Percentiles rank a stretch among this genome's conserved stretches.
These are phyloP conservation scores for Dentipellis sp. DNA, from an alignment of 768 basidiomycete species.

Conservation along the genomic window DNA sequence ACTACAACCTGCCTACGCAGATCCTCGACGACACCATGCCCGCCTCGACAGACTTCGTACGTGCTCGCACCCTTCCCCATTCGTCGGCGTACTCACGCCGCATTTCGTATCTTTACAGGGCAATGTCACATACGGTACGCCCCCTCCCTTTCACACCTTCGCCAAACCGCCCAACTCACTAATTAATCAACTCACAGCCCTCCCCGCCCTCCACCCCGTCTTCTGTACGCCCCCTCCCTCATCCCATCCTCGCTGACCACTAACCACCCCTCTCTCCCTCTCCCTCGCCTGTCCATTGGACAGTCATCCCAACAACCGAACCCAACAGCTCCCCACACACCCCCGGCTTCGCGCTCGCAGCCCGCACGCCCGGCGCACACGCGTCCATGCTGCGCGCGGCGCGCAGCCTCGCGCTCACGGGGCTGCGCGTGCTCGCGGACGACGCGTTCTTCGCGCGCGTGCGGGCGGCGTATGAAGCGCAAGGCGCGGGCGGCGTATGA, in stretches of 20 bases:
- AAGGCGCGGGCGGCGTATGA: not conserved
- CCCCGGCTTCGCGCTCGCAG: slow-evolving; percentile 8
- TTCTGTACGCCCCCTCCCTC: slow-evolving; percentile 3
- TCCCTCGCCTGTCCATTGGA: not conserved
- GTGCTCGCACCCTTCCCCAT: not conserved
- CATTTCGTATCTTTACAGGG: slow-evolving; percentile 1
- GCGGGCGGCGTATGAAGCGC: not conserved
- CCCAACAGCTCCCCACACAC: slow-evolving; percentile 10
- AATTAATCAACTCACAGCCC: not conserved
- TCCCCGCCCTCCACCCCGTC: slow-evolving; percentile 11
- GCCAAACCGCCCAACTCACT: not conserved
- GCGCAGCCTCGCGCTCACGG: slow-evolving; percentile 10
- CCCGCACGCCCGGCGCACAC: slow-evolving; percentile 9
- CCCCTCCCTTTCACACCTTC: not conserved
- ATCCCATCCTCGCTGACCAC: not conserved
- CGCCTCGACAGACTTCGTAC: slow-evolving; percentile 15
- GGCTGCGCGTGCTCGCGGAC: slow-evolving; percentile 10
- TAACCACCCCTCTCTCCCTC: not conserved
- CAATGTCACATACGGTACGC: slow-evolving; percentile 14
- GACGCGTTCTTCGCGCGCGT: slow-evolving; percentile 8
- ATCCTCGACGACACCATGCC: not conserved
- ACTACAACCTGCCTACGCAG: slow-evolving; percentile 8
- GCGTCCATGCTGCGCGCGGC: slow-evolving; percentile 7
- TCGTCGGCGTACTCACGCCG: not conserved
- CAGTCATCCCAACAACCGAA: slow-evolving; percentile 7